phyloP scores from a whole-genome alignment of 1,139 yeast species.

The Nadsonia starkeyi-henricii region DNA sequence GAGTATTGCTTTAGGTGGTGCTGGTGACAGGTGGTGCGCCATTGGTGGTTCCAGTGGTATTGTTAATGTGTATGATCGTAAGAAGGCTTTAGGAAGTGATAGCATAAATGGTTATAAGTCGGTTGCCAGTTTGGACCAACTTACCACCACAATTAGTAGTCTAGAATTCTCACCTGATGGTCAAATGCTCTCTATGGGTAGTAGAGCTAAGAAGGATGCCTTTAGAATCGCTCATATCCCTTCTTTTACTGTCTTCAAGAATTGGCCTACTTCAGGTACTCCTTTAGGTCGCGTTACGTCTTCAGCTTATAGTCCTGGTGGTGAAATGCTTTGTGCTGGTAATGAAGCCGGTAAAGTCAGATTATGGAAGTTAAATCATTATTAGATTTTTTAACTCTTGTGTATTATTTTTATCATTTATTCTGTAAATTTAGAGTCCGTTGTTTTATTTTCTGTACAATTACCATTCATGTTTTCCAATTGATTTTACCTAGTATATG shows the following conservation, averaged over 20 bases:
- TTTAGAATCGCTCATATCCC: slow-evolving; percentile 80
- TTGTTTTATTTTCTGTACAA: too few species aligned
- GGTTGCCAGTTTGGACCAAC: slow-evolving; percentile 51
- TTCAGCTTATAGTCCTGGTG: slow-evolving; percentile 67
- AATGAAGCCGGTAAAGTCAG: slow-evolving; percentile 86
- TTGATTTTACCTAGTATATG: neutral
- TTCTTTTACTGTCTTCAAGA: slow-evolving; percentile 68
- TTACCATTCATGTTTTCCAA: neutral
- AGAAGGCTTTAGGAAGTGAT: slow-evolving; percentile 10
- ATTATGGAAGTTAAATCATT: slow-evolving; percentile 79
- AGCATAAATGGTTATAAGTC: slow-evolving; percentile 17
- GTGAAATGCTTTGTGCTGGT: slow-evolving; percentile 77
- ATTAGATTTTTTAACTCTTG: slow-evolving; percentile 16
- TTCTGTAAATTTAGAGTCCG: neutral
- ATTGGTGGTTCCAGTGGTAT: slow-evolving; percentile 82
- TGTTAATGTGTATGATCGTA: slow-evolving; percentile 72
- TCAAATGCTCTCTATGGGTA: slow-evolving; percentile 74
- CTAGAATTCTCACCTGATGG: slow-evolving; percentile 77
- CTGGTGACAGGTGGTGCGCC: slow-evolving; percentile 65
- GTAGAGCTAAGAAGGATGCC: slow-evolving; percentile 77
- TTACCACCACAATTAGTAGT: slow-evolving; percentile 68
- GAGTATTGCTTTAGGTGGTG: slow-evolving; percentile 66
- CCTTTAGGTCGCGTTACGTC: slow-evolving; percentile 88
- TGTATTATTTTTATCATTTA: neutral
- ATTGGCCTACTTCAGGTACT: slow-evolving; percentile 97